These are phyloP conservation scores for Psilocybe subaeruginosa DNA, from an alignment of 768 basidiomycete species.

Conservation along the genomic window DNA sequence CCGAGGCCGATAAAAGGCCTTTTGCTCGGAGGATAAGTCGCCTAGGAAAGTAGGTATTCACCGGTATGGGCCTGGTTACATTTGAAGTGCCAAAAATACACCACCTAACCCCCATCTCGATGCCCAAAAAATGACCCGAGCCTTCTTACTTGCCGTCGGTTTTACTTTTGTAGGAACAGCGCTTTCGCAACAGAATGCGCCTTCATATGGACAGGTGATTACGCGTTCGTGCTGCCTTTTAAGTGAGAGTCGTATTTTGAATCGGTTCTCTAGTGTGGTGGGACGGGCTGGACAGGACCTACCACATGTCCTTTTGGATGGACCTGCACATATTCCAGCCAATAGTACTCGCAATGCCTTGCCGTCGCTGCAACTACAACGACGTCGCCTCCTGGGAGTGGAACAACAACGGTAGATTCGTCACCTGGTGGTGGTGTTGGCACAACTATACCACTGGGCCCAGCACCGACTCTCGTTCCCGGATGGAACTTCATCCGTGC, in stretches of 20 bases:
- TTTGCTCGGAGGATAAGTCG: constrained; percentile 30
- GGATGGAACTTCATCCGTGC: constrained; percentile 59
- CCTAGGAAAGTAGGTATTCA: constrained; percentile 3
- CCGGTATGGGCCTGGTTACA: not conserved
- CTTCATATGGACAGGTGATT: constrained; percentile 39
- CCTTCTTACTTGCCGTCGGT: not conserved
- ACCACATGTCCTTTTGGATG: constrained; percentile 50
- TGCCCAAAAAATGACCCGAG: not conserved
- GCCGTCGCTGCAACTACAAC: constrained; percentile 32
- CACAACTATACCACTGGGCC: constrained; percentile 28
- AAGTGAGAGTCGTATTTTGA: not conserved
- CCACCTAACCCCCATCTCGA: not conserved
- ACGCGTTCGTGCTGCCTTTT: not conserved
- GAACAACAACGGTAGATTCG: constrained; percentile 35
- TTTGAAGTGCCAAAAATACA: not conserved
- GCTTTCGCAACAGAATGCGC: not conserved
- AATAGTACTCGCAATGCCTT: constrained; percentile 57
- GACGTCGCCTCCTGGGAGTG: constrained; percentile 16
- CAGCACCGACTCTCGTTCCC: constrained; percentile 45
- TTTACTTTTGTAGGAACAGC: not conserved
- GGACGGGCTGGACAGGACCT: constrained; percentile 51
- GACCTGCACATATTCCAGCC: constrained; percentile 44
- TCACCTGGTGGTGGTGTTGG: constrained; percentile 16
- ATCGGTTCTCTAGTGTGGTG: constrained; percentile 44
- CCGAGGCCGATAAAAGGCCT: constrained; percentile 36